Base-by-base conservation (phyloP, 139 green algal genomes). In the Picochlorum sp. region DNA sequence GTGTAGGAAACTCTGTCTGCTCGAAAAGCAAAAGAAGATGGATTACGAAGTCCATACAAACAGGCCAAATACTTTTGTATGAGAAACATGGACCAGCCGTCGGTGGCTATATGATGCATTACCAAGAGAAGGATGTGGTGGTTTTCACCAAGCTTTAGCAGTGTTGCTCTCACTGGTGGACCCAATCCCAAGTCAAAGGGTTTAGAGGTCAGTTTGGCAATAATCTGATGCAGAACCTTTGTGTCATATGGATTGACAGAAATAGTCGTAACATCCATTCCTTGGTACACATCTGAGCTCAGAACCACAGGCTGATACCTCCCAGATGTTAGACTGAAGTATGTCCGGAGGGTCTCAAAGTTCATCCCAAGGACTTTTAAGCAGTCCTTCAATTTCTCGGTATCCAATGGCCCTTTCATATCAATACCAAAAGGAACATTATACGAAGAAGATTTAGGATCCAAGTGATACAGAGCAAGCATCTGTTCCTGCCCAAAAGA, bases 71-170 rank as follows among this genome's bases (percentile, higher is more conserved):
- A 56, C 23, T 60, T 56, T 5, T 23, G 13, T 6, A 73, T 16
- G 13, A 73, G 2, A n/a, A 32, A 30, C 7, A 54, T 30, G n/a
- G 45, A 62, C 67, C 58, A 68, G 16, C 28, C 58, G 37, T 73
- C 67, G 2, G 18, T 47, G 41, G 61, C 49, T 47, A 50, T 59
- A 50, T 73, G 67, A 41, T 68, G 58, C 26, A 49, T 30, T 21
- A n/a, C 34, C 16, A 73, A 16, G 13, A 54, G 5, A 16, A 73
- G 46, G 23, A 62, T n/a, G 24, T 62, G 14, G 6, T 26, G 11
- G 24, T 9, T 13, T 9, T n/a, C 6, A 37, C n/a, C 20, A 52
- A 20, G 28, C 8, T 28, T 23, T 20, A 64, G 13, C 63, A 69
- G 49, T 23, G 38, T 34, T 20, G 52, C 65, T 5, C 52, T 47